A percentile compares a stretch with the other conserved stretches of the same genome.
Evolutionary conservation across 352 stramenopile genomes (phyloP).

Genomic region (Phytophthora niederhauseri): DNA sequence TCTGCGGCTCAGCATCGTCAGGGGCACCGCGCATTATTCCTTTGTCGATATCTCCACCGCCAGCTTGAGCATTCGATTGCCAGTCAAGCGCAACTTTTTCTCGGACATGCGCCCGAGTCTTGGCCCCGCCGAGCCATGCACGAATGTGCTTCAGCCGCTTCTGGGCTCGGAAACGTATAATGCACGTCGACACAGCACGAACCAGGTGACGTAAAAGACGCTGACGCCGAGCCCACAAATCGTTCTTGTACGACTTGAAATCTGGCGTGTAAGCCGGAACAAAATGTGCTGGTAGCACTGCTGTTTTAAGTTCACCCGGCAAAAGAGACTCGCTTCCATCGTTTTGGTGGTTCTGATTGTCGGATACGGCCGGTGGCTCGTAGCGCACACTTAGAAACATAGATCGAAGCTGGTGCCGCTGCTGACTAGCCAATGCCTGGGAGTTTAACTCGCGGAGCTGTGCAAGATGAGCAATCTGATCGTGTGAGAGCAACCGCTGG

Average conservation of each 20-base stretch:
- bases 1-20: background rate
- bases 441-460: conserved; percentile 54
- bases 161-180: conserved; percentile 72
- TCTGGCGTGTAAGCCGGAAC: conserved; percentile 44
- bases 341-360: conserved; percentile 19
- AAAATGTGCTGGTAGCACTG: conserved; percentile 56
- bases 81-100: conserved; percentile 69
- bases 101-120: conserved; percentile 56
- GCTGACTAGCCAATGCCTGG: conserved; percentile 29
- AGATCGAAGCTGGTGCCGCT: conserved; percentile 53
- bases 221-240: conserved; percentile 80
- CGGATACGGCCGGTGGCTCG: conserved; percentile 13
- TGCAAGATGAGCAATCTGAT: conserved; percentile 55
- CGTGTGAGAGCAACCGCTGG: conserved; percentile 52
- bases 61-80: conserved; percentile 27
- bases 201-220: conserved; percentile 72
- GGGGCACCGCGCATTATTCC: background rate
- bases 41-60: background rate
- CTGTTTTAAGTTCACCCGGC: conserved; percentile 32
- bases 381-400: conserved; percentile 44
- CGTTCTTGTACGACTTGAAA: conserved; percentile 90
- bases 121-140: conserved; percentile 51
- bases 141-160: conserved; percentile 60
- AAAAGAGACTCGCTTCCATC: conserved; percentile 16
- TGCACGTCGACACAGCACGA: conserved; percentile 71